Evolutionary conservation across 139 green algal species (phyloP).

Genomic region (Volvox reticuliferus): DNA sequence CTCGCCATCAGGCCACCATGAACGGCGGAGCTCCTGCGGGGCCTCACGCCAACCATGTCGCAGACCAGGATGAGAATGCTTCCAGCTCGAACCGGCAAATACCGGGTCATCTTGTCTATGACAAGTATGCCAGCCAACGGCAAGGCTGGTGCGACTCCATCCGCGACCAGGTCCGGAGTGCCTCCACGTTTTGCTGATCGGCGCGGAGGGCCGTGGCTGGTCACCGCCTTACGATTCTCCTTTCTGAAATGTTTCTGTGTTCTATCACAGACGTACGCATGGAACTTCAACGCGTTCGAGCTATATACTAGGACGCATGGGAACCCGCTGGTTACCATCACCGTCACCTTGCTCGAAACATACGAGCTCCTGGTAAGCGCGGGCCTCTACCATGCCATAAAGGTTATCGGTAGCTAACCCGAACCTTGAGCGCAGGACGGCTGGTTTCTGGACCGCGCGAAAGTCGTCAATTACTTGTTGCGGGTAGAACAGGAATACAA

Average conservation of each 20-base stretch:
- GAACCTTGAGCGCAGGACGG: constrained; percentile 56
- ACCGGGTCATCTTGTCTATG: constrained; percentile 33
- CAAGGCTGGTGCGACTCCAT: constrained; percentile 47
- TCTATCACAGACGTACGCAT: constrained; percentile 63
- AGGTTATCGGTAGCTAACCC: neutral
- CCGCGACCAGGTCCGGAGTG: constrained; percentile 44
- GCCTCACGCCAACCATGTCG: constrained; percentile 40
- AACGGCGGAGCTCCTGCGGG: constrained; percentile 36
- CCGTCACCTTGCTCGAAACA: constrained; percentile 64
- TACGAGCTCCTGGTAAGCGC: constrained; percentile 65
- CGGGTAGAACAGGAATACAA: constrained; percentile 64
- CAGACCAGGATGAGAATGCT: constrained; percentile 31
- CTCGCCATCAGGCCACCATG: constrained; percentile 40
- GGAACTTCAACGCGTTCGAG: constrained; percentile 75
- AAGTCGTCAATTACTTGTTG: constrained; percentile 63
- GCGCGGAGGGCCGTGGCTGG: neutral
- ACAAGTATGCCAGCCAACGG: constrained; percentile 46
- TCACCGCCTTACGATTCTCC: neutral
- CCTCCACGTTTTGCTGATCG: constrained; percentile 47
- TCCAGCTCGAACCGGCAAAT: constrained; percentile 24
- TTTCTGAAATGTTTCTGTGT: constrained; percentile 9
- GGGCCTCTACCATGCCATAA: neutral
- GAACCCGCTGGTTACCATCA: constrained; percentile 63
- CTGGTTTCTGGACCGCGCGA: constrained; percentile 68
- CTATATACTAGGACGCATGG: constrained; percentile 36